Evolutionary conservation across 176 grass and related monocot species (phyloP), one percentile per base, ranked within the genome.

Genomic region (Calamus simplicifolius): DNA sequence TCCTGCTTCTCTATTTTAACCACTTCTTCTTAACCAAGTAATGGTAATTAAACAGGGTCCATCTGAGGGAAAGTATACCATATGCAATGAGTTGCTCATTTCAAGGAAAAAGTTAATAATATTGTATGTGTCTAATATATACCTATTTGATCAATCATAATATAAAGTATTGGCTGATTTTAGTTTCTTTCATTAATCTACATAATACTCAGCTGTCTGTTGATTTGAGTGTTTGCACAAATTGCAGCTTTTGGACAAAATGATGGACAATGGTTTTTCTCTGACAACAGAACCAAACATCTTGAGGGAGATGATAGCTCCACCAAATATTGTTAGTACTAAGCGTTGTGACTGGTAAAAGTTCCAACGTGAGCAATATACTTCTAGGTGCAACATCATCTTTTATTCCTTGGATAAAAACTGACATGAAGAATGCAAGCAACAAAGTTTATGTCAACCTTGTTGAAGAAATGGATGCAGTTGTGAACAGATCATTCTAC

Each of bases 181-280:
- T 2, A 3, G 35, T 43, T 43, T 43, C 8, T 43, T 43, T 10
- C 10, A 2, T 43, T 43, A 8, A 43, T 13, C 35, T 43, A 43
- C 35, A 38, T 43, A 13, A 43, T 43, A 10, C 35, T 6, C 35
- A 43, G 35, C 35, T 43, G 35, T 35, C 35, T 10, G 31, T 43
- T 13, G 77, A 27, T 17, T 25, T 25, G 60, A 5, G 2, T 35
- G 49, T 27, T 53, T 73, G 4, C 16, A n/a, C 13, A 48, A 63
- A 2, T 68, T 89, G 66, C 79, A 89, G 90, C 75, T 95, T 72
- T 77, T 97, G 55, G 92, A 97, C 73, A 87, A 97, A 76, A 97
- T 97, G 92, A 87, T 90, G 87, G 92, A 97, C 79, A 87, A 97
- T 23, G 87, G 92, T 28, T 88, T 88, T 79, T 87, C 92, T 15